Evolutionary conservation across 129 eudicot genomes (phyloP).

Genomic region (Arctium lappa): DNA sequence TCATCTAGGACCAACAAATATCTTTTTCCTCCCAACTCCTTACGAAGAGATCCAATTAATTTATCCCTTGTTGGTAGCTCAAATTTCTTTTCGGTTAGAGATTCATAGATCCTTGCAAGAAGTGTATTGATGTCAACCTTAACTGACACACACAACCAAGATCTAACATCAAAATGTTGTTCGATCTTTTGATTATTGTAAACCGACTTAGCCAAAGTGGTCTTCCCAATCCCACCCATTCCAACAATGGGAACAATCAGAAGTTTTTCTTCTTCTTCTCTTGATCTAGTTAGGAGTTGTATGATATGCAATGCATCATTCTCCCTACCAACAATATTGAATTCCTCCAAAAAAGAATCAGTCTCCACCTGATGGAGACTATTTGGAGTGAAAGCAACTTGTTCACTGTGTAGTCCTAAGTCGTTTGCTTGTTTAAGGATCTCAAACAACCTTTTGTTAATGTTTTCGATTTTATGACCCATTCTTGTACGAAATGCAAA

Average conservation of each 20-base stretch:
- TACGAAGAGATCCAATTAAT: not conserved
- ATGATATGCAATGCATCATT: no score
- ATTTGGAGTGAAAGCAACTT: no score
- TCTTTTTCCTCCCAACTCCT: not conserved
- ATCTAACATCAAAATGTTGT: not conserved
- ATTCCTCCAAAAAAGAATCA: no score
- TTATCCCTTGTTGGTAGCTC: not conserved
- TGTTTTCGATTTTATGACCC: no score
- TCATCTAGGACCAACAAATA: not conserved
- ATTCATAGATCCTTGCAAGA: not conserved
- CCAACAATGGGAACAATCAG: not conserved
- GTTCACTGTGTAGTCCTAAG: no score
- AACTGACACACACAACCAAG: not conserved
- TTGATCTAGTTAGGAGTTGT: no score
- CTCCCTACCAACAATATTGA: no score
- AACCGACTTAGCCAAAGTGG: not conserved
- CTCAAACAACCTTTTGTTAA: no score
- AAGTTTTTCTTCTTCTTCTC: not conserved
- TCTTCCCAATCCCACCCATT: not conserved
- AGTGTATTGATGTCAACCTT: not conserved
- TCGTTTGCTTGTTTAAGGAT: no score
- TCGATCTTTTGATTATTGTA: not conserved
- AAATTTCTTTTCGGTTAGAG: not conserved
- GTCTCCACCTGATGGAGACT: no score
- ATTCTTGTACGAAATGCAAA: no score